These are phyloP conservation scores for Erodium trifolium DNA, from an alignment of 441 rosid species.

Conservation along the genomic window DNA sequence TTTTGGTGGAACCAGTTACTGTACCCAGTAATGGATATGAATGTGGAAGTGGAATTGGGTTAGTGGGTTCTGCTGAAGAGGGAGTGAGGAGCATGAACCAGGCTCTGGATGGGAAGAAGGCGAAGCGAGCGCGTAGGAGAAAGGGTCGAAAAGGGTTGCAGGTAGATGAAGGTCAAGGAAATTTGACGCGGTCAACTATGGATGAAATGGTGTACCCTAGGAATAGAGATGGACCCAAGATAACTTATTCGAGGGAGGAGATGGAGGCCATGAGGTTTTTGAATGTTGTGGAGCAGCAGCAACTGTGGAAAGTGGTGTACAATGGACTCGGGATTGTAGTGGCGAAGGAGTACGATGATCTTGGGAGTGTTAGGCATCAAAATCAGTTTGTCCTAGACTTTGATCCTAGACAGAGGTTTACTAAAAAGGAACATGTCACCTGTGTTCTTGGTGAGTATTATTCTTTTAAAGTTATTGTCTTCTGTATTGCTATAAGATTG, in stretches of 20 bases:
- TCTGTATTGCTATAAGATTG: neutral
- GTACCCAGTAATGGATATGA: slow-evolving; percentile 8
- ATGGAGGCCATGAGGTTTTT: slow-evolving; percentile 66
- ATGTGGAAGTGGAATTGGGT: slow-evolving; percentile 25
- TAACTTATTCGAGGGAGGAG: neutral
- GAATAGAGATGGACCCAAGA: too few relatives aligned
- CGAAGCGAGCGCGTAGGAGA: slow-evolving; percentile 26
- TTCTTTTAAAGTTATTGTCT: neutral
- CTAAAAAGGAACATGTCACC: slow-evolving; percentile 22
- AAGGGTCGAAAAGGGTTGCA: slow-evolving; percentile 24
- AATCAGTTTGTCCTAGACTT: slow-evolving; percentile 27
- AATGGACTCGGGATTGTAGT: slow-evolving; percentile 43
- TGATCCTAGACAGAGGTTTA: slow-evolving; percentile 19
- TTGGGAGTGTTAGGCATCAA: slow-evolving; percentile 35
- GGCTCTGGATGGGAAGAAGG: slow-evolving; percentile 34
- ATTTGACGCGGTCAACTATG: slow-evolving; percentile 15
- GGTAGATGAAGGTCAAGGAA: slow-evolving; percentile 13
- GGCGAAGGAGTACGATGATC: slow-evolving; percentile 42
- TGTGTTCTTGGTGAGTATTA: slow-evolving; percentile 30
- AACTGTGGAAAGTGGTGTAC: slow-evolving; percentile 43
- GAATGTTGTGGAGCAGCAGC: slow-evolving; percentile 24
- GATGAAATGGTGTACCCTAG: too few relatives aligned
- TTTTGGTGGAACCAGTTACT: slow-evolving; percentile 41
- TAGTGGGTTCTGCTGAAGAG: slow-evolving; percentile 18
- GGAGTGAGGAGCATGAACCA: slow-evolving; percentile 30